Base-by-base conservation (phyloP, 2,329 filamentous ascomycete genomes). In the Arthrobotrys sphaeroides region DNA sequence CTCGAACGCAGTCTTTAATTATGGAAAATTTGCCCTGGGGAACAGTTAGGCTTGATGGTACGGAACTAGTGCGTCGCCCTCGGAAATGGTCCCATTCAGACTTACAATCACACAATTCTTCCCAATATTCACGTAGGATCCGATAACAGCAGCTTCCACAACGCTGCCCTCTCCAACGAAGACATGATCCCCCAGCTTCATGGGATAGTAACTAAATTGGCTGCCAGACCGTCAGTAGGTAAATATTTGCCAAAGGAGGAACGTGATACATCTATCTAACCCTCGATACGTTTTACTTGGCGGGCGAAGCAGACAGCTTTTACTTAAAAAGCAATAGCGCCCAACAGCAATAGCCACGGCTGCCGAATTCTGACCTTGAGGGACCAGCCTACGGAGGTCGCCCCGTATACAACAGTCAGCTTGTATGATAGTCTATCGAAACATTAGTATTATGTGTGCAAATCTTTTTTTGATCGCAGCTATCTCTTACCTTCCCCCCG, bases 141-240 rank as follows among this genome's bases (percentile, higher is more conserved):
- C 91, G 64, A 99, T 88, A 36, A 88, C 88, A 5, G 93, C 93
- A 0, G 94, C 93, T 81, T 95, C 92, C 38, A 99, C 87, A 40
- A 94, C 88, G 38, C 89, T 89, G 33, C 85, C 85, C 80, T 88
- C 86, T 72, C 93, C 94, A 57, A 99, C 87, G 83, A 94, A 97
- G 77, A 97, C 94, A 83, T 98, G 94, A 82, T 97, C 94, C 49
- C 93, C 93, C 78, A 99, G 91, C 77, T 95, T 92, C 79, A 98
- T 90, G 6, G 94, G 94, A 82, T 94, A 94, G 83, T 94, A 92
- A 43, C 90, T 91, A 81, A 92, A 90, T 36, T 85, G 83, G 26
- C 78, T 79, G 13, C 38, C 22, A 22, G 16, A 9, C 4, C 2
- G 10, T 38, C 16, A 36, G n/a, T 18, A 55, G 9, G 31, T 9